Base-by-base conservation (phyloP, 345 rosid species). In the Bretschneidera sinensis region DNA sequence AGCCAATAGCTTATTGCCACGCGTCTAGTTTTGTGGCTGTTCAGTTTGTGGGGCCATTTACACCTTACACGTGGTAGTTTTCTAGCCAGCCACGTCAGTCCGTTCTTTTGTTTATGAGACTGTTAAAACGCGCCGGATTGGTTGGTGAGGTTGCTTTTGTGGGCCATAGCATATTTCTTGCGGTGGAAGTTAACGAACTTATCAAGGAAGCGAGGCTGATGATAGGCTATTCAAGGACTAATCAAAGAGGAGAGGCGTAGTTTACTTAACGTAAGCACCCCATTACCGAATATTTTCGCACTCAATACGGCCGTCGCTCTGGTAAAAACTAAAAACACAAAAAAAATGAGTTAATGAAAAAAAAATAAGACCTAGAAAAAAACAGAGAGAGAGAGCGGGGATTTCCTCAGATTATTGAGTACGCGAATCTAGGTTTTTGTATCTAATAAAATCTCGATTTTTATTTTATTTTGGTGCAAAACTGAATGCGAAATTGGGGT, bases 1-100 rank as follows among this genome's bases (percentile, higher is more conserved):
- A 23, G 25, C 71, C 76, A 54, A 20, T 48, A 18, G 17, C 0
- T 43, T 55, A n/a, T 33, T 19, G 59, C 61, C 74, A 61, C 73
- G 69, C 63, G 21, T 15, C 8, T 0, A 17, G 43, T 59, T 65
- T 17, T 48, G 66, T 57, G 54, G 43, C 2, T 17, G 21, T 45
- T 1, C 39, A 6, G 10, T 45, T 48, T n/a, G n/a, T n/a, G n/a
- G 17, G 1, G 0, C 15, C 0, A 60, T 43, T 16, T 1, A 4
- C 6, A 21, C n/a, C 14, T 4, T 53, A 55, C 59, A 68, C 65
- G 67, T 68, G 43, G 33, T 22, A 3, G 5, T 2, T n/a, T 0
- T 2, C 0, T 0, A 16, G 1, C n/a, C 9, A 7, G 55, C 65
- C 79, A 67, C 73, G 64, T 28, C 0, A 19, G 21, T n/a, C n/a